Evolutionary conservation across 2,329 filamentous ascomycete species (phyloP).

Genomic region (Neopestalotiopsis sp.): DNA sequence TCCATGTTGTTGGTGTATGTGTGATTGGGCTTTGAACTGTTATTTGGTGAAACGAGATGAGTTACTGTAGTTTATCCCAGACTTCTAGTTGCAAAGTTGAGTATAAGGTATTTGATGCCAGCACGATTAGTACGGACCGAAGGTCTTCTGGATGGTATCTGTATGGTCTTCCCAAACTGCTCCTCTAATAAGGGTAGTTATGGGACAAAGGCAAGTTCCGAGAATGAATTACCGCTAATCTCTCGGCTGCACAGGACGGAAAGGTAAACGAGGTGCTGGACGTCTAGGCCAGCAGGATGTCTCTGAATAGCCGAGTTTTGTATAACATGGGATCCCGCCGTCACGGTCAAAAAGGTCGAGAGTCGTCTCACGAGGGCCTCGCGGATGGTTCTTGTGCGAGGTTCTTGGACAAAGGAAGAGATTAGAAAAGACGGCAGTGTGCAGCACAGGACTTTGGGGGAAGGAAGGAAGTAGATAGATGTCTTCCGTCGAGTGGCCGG

Average conservation of each 20-base stretch:
- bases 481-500: constrained; percentile 22
- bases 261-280: constrained; percentile 29
- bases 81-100: background rate
- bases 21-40: background rate
- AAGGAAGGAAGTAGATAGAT: background rate
- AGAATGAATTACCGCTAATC: constrained; percentile 32
- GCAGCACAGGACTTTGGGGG: constrained; percentile 25
- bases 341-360: constrained; percentile 39
- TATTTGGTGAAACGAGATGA: background rate
- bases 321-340: constrained; percentile 45
- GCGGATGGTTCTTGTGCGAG: constrained; percentile 35
- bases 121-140: background rate
- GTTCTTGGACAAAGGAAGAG: constrained; percentile 27
- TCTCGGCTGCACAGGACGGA: constrained; percentile 35
- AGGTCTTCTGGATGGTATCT: background rate
- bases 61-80: background rate
- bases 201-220: constrained; percentile 34
- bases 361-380: constrained; percentile 39
- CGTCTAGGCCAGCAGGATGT: constrained; percentile 37
- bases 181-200: constrained; percentile 29
- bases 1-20: constrained; percentile 24
- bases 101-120: background rate
- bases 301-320: constrained; percentile 44
- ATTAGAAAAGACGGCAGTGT: constrained; percentile 26
- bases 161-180: constrained; percentile 26